Conservation (phyloP, 441 rosid species). For the Erysimum cheiri region DNA sequence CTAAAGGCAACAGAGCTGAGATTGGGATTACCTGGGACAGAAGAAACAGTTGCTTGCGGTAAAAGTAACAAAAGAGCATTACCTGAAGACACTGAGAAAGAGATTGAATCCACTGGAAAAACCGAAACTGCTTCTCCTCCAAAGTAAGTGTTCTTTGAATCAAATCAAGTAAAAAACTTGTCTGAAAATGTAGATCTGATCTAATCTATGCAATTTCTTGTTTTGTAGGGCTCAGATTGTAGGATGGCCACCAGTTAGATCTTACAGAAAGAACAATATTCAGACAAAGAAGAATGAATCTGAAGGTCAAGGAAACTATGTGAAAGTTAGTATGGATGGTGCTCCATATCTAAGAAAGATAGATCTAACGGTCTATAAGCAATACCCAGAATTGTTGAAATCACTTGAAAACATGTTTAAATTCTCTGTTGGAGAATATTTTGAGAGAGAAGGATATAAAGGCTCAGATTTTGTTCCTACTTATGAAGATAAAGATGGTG, state of each 20-base stretch:
- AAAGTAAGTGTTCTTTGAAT: slow-evolving; percentile 52
- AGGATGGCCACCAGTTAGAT: slow-evolving; percentile 93
- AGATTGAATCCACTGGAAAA: slow-evolving; percentile 42
- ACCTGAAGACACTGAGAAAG: slow-evolving; percentile 43
- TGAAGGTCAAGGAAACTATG: slow-evolving; percentile 64
- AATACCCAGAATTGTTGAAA: slow-evolving; percentile 66
- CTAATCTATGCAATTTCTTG: background rate
- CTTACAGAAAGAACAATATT: slow-evolving; percentile 73
- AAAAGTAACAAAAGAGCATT: slow-evolving; percentile 56
- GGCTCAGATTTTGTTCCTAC: slow-evolving; percentile 91
- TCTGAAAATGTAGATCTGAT: slow-evolving; percentile 20
- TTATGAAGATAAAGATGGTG: slow-evolving; percentile 94
- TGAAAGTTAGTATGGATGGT: slow-evolving; percentile 95
- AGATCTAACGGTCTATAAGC: slow-evolving; percentile 68
- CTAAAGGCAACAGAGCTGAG: slow-evolving; percentile 68
- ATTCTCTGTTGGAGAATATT: slow-evolving; percentile 61
- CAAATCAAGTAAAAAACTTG: background rate
- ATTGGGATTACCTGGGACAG: slow-evolving; percentile 65
- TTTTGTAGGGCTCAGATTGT: slow-evolving; percentile 73
- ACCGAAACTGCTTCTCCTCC: slow-evolving; percentile 47
- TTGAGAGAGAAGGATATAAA: slow-evolving; percentile 83
- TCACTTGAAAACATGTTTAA: slow-evolving; percentile 88
- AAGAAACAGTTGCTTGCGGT: slow-evolving; percentile 29
- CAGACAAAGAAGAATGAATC: slow-evolving; percentile 62
- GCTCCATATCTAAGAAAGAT: slow-evolving; percentile 93